These are phyloP conservation scores for Drechslerella coelobrocha DNA, from an alignment of 2,329 filamentous ascomycete species.

Conservation along the genomic window DNA sequence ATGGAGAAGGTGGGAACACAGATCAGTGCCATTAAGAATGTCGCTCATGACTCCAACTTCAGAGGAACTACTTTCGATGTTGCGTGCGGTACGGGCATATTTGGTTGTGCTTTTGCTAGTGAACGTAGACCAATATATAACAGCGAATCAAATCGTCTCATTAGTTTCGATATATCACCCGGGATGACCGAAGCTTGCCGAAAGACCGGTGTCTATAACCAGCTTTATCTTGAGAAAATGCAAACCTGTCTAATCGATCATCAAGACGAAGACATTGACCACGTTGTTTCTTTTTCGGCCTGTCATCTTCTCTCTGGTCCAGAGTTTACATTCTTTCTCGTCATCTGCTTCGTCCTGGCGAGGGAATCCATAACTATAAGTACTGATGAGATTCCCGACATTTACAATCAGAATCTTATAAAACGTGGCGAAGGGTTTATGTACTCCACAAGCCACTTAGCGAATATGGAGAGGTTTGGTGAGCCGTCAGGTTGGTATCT, in stretches of 20 bases:
- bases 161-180: slow-evolving; percentile 40
- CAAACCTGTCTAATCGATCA: slow-evolving; percentile 32
- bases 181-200: slow-evolving; percentile 39
- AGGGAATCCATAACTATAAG: slow-evolving; percentile 50
- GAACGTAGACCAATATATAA: slow-evolving; percentile 17
- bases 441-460: slow-evolving; percentile 4
- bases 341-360: slow-evolving; percentile 51
- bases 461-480: slow-evolving; percentile 14
- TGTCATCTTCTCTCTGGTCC: slow-evolving; percentile 48
- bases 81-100: slow-evolving; percentile 51
- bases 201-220: slow-evolving; percentile 33
- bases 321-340: slow-evolving; percentile 53
- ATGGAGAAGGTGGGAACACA: slow-evolving; percentile 6
- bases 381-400: slow-evolving; percentile 50
- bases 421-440: background rate
- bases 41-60: slow-evolving; percentile 13
- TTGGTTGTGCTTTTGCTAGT: slow-evolving; percentile 49
- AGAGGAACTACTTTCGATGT: slow-evolving; percentile 51
- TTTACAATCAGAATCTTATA: slow-evolving; percentile 19
- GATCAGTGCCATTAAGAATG: background rate
- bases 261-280: slow-evolving; percentile 36
- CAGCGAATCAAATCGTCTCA: slow-evolving; percentile 14
- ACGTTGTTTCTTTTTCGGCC: slow-evolving; percentile 50
- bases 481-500: background rate
- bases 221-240: slow-evolving; percentile 45